phyloP scores from a whole-genome alignment of 169 alveolate genomes.

The Plasmodium coatneyi region DNA sequence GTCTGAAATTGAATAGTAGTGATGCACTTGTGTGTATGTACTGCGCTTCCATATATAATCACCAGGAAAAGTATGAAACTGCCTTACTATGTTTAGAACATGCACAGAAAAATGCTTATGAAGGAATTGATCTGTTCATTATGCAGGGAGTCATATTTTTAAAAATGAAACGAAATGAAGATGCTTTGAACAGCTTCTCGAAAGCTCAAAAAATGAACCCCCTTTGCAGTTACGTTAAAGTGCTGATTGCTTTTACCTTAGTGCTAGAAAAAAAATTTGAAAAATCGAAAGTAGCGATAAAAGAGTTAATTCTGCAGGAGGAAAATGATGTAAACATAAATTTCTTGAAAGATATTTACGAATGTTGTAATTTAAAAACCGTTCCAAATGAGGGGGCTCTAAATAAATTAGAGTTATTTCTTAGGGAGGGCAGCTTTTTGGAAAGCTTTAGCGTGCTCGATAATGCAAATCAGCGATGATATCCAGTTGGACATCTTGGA shows the following conservation, averaged over 20 bases:
- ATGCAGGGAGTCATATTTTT: conserved; percentile 68
- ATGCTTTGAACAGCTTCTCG: conserved; percentile 56
- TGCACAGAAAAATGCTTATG: conserved; percentile 44
- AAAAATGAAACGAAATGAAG: conserved; percentile 59
- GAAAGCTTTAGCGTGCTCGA: neutral
- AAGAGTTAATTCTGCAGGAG: conserved; percentile 34
- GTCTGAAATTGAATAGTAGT: conserved; percentile 27
- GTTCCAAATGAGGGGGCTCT: conserved; percentile 4
- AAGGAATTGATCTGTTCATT: conserved; percentile 26
- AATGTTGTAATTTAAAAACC: conserved; percentile 55
- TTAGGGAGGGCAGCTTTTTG: conserved; percentile 28
- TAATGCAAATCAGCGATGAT: neutral
- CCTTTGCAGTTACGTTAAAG: conserved; percentile 22
- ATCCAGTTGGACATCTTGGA: neutral
- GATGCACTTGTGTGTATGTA: conserved; percentile 60
- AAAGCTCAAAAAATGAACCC: conserved; percentile 68
- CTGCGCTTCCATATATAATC: conserved; percentile 52
- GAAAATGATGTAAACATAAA: conserved; percentile 10
- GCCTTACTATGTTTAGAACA: conserved; percentile 73
- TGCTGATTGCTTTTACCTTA: conserved; percentile 37
- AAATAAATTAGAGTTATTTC: conserved; percentile 42
- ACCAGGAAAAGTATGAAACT: conserved; percentile 56
- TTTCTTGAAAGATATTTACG: conserved; percentile 42
- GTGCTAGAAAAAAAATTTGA: conserved; percentile 45
- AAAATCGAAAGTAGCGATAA: conserved; percentile 34